Percentiles rank a stretch among this genome's conserved stretches.
phyloP scores from a whole-genome alignment of 139 green algal species.

The Medakamo hakoo region DNA sequence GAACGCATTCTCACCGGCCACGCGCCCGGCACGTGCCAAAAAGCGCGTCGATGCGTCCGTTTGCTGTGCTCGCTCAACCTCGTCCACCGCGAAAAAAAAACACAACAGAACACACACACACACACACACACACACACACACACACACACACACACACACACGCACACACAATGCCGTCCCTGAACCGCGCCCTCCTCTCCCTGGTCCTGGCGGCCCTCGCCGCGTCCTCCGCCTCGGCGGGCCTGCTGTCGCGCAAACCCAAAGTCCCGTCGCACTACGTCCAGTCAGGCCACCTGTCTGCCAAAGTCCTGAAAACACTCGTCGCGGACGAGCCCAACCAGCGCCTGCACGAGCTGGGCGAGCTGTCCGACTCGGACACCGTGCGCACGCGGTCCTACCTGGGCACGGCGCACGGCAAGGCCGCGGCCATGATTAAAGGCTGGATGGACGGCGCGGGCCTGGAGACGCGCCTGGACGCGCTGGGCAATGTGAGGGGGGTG shows the following conservation, averaged over 20 bases:
- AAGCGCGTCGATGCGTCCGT: no score
- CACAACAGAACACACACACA: no score
- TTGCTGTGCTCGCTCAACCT: no score
- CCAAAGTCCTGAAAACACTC: background rate
- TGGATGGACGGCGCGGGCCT: background rate
- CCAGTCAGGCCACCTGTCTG: no score
- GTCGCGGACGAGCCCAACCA: background rate
- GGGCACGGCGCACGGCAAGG: background rate
- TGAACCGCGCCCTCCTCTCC: background rate
- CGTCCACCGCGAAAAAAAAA: no score
- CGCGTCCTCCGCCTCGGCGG: no score
- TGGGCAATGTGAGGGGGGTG: background rate
- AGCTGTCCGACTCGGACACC: background rate
- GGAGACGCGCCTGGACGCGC: background rate
- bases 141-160: background rate
- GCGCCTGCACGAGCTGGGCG: background rate
- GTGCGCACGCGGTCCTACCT: background rate
- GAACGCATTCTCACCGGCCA: no score
- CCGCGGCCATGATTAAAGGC: background rate
- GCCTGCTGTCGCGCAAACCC: no score
- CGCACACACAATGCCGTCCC: background rate
- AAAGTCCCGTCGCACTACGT: no score
- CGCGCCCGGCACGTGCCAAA: no score
- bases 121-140: no score
- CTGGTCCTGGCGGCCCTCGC: background rate